These are phyloP conservation scores for Xanthoconium separans DNA, from an alignment of 1,284 basidiomycete genomes.

Conservation along the genomic window DNA sequence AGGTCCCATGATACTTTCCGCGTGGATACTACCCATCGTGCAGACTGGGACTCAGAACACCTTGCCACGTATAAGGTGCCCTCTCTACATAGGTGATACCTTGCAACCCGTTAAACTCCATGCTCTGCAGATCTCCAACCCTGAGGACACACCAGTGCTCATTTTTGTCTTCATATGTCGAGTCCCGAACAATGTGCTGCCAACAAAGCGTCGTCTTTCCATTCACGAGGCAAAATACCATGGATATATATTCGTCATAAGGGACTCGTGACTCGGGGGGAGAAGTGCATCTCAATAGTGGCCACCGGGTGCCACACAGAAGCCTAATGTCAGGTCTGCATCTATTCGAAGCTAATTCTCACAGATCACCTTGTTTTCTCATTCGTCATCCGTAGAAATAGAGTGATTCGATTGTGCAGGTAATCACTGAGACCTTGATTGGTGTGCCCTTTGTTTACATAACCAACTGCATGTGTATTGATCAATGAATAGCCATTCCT, in stretches of 20 bases:
- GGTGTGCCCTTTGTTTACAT: neutral
- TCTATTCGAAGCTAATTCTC: constrained; percentile 3
- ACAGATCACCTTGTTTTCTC: neutral
- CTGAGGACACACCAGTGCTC: neutral
- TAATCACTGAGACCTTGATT: neutral
- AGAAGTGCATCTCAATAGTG: neutral
- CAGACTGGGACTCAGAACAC: too few species aligned
- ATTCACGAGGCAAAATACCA: neutral
- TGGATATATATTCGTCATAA: too few species aligned
- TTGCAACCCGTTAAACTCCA: too few species aligned
- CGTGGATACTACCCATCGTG: too few species aligned
- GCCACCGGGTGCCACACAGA: neutral
- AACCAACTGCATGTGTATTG: neutral
- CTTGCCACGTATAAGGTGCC: too few species aligned
- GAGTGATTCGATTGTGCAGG: neutral
- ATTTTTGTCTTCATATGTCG: neutral
- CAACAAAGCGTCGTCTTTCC: neutral
- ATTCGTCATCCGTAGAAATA: neutral
- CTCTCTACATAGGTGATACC: too few species aligned
- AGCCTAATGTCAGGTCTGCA: neutral
- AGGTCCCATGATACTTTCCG: too few species aligned
- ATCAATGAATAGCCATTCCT: neutral
- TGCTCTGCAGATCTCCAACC: too few species aligned
- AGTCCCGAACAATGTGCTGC: neutral
- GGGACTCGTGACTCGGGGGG: neutral